Evolutionary conservation across 176 grass and related monocot species (phyloP).

Genomic region (Eragrostis nindensis): DNA sequence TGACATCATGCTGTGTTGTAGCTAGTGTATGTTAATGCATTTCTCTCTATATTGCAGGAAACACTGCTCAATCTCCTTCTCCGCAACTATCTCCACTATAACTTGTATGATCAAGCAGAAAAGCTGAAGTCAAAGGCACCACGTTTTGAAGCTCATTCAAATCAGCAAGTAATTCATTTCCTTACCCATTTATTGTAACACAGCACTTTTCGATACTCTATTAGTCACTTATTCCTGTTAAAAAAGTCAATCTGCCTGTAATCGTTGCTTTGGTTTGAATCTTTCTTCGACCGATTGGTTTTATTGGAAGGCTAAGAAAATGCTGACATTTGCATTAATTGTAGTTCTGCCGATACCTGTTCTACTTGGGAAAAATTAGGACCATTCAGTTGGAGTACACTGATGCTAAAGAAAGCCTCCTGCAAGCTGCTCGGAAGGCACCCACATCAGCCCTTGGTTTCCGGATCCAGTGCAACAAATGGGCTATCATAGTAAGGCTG

Average conservation of each 20-base stretch:
- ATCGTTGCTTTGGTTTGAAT: constrained; percentile 3
- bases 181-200: not conserved
- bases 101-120: constrained; percentile 90
- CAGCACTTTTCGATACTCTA: not conserved
- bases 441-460: constrained; percentile 73
- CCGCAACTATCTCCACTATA: constrained; percentile 97
- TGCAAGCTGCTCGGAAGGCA: constrained; percentile 88
- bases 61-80: constrained; percentile 96
- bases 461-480: constrained; percentile 92
- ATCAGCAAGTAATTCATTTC: constrained; percentile 66
- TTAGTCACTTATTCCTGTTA: not conserved
- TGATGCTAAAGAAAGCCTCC: constrained; percentile 88
- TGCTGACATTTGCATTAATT: constrained; percentile 3
- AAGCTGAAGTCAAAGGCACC: constrained; percentile 94
- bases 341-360: constrained; percentile 90
- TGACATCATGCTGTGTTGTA: too few relatives aligned
- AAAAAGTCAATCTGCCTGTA: not conserved
- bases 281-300: not conserved
- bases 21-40: not conserved
- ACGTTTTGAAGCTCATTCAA: constrained; percentile 93
- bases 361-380: constrained; percentile 88
- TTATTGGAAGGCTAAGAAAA: not conserved
- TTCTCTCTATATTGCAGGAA: constrained; percentile 54
- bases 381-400: constrained; percentile 96
- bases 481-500: constrained; percentile 77